These are phyloP conservation scores for Rosa hybrid DNA, from an alignment of 331 rosid genomes.

Conservation along the genomic window DNA sequence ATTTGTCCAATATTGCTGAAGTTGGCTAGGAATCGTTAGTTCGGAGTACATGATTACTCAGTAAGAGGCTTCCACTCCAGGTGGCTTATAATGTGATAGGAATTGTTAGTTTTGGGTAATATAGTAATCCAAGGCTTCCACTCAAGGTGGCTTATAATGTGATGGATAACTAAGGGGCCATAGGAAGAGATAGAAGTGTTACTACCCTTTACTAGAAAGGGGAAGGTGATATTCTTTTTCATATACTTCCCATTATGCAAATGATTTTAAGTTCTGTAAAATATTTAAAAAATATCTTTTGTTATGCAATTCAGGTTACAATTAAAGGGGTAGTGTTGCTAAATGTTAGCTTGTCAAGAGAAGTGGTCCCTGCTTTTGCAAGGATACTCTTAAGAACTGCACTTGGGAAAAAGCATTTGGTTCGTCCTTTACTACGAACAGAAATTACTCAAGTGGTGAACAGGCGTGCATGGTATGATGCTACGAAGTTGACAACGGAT, in stretches of 20 bases:
- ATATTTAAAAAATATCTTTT: background rate
- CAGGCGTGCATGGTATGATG: constrained; percentile 92
- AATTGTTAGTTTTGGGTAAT: background rate
- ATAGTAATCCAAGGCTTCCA: background rate
- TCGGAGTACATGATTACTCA: background rate
- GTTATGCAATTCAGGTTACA: constrained; percentile 55
- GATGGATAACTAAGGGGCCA: background rate
- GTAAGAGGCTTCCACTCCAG: background rate
- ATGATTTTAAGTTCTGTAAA: background rate
- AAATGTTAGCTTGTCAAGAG: constrained; percentile 86
- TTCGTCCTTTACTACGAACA: constrained; percentile 84
- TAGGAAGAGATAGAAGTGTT: background rate
- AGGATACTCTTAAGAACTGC: constrained; percentile 91
- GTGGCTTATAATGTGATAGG: too few relatives aligned
- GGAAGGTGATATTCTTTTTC: background rate
- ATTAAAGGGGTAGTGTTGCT: constrained; percentile 81
- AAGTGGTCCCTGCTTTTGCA: constrained; percentile 95
- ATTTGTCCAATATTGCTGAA: background rate
- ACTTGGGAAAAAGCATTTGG: constrained; percentile 94
- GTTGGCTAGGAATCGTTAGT: background rate
- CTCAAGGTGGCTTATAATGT: background rate
- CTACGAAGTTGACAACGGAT: constrained; percentile 77
- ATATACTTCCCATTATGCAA: background rate
- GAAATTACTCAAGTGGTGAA: constrained; percentile 92
- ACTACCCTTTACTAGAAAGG: background rate